Evolutionary conservation across 1,139 yeast species (phyloP).

Genomic region (Suhomyces coccinellae): DNA sequence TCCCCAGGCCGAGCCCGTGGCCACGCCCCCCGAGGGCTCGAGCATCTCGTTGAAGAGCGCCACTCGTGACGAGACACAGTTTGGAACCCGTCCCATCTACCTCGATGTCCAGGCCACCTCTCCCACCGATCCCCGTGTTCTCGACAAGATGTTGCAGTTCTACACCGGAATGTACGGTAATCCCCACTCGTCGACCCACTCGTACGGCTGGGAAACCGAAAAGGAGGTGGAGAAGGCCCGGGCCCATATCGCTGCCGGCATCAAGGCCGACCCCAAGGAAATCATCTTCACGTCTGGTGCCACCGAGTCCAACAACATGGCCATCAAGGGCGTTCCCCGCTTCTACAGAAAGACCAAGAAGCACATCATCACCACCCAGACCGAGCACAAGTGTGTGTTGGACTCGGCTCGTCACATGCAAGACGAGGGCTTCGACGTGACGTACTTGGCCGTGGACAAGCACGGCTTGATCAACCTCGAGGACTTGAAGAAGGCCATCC

Average conservation of each 20-base stretch:
- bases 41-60: slow-evolving; percentile 45
- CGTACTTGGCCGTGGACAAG: slow-evolving; percentile 79
- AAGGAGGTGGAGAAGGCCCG: slow-evolving; percentile 88
- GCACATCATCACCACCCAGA: slow-evolving; percentile 93
- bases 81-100: slow-evolving; percentile 84
- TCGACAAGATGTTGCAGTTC: slow-evolving; percentile 90
- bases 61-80: slow-evolving; percentile 42
- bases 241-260: slow-evolving; percentile 73
- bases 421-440: slow-evolving; percentile 95
- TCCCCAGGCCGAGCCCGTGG: slow-evolving; percentile 19
- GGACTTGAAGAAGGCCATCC: slow-evolving; percentile 75
- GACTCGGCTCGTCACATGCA: slow-evolving; percentile 94
- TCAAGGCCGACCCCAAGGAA: slow-evolving; percentile 94
- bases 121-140: slow-evolving; percentile 94
- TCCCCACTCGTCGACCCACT: slow-evolving; percentile 95
- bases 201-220: slow-evolving; percentile 99
- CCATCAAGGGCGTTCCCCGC: slow-evolving; percentile 91
- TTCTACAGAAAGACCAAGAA: slow-evolving; percentile 87
- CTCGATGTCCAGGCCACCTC: slow-evolving; percentile 97
- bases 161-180: slow-evolving; percentile 95
- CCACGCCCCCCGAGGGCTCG: slow-evolving; percentile 48
- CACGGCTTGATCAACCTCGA: slow-evolving; percentile 82
- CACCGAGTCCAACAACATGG: slow-evolving; percentile 94
- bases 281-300: slow-evolving; percentile 97
- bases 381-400: slow-evolving; percentile 97